phyloP scores from a whole-genome alignment of 208 protist species.

The Baffinella frigidus region DNA sequence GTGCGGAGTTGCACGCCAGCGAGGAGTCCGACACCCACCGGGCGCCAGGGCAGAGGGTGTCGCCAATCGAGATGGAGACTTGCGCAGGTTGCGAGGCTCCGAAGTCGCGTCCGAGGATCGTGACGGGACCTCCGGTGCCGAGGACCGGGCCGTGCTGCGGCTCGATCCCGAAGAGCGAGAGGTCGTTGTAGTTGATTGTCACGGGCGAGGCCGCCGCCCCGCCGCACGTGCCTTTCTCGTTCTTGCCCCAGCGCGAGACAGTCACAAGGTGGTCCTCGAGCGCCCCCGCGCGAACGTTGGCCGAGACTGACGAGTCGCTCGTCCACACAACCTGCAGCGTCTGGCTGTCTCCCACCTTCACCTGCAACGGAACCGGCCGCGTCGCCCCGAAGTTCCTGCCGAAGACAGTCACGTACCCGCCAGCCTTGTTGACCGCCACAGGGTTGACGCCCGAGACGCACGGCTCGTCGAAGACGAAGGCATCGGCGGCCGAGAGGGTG shows the following conservation, averaged over 20 bases:
- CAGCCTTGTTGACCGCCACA: neutral
- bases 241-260: neutral
- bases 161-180: neutral
- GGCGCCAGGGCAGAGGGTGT: neutral
- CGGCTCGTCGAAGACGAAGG: neutral
- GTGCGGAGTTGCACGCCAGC: neutral
- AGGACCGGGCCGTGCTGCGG: neutral
- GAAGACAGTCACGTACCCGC: neutral
- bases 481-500: neutral
- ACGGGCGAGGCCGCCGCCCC: neutral
- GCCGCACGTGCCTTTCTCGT: neutral
- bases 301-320: neutral
- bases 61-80: neutral
- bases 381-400: slow-evolving; percentile 39
- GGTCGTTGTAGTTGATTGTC: neutral
- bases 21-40: slow-evolving; percentile 36
- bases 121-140: neutral
- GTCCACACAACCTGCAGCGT: neutral
- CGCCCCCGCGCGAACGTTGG: neutral
- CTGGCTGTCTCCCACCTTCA: neutral
- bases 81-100: neutral
- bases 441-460: neutral
- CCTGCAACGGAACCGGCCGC: neutral
- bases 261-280: neutral
- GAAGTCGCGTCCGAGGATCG: slow-evolving; percentile 28